Base-by-base conservation (phyloP, 345 rosid species). In the Syzygium aqueum region DNA sequence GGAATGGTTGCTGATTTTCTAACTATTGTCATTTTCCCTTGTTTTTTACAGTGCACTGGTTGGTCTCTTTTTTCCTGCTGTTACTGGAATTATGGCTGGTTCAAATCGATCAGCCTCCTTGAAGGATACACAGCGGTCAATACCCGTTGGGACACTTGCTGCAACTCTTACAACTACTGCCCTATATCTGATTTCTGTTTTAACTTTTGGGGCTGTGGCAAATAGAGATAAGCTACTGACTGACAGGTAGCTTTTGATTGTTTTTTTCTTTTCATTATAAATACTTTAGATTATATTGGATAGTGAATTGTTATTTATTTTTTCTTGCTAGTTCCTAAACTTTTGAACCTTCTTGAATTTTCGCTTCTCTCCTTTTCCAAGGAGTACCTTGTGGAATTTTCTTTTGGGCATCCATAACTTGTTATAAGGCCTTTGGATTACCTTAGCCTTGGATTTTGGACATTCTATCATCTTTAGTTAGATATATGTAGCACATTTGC, bases 61-160 rank as follows among this genome's bases (percentile, higher is more conserved):
- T 85, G 99, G 99, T 89, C 97, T 98, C 86, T 98, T 96, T 92
- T 98, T 98, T 91, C 99, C 99, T 88, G 99, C 99, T 84, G 99
- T 97, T 84, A 97, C 99, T 15, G 99, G 99, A 89, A 96, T 97
- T 86, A 96, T 98, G 99, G 98, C 99, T 43, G 99, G 99, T 80
- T 98, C 99, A 86, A 98, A 98, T 91, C 93, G 99, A 91, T 98
- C 99, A 87, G 96, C 98, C 46, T 95, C 97, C 53, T 94, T 98
- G 67, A 96, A 95, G 91, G 99, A 98, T 88, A 98, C 99, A 12
- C 99, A 98, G 88, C 97, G 93, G 73, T 98, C 99, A 87, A 98
- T 98, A 88, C 99, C 99, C 3, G 12, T 96, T 49, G 99, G 99
- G 87, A 98, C 99, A 84, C 91, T 98, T 92, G 94, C 99, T 90